phyloP scores from a whole-genome alignment of 164 flowering plant species.

The Warburgia ugandensis region DNA sequence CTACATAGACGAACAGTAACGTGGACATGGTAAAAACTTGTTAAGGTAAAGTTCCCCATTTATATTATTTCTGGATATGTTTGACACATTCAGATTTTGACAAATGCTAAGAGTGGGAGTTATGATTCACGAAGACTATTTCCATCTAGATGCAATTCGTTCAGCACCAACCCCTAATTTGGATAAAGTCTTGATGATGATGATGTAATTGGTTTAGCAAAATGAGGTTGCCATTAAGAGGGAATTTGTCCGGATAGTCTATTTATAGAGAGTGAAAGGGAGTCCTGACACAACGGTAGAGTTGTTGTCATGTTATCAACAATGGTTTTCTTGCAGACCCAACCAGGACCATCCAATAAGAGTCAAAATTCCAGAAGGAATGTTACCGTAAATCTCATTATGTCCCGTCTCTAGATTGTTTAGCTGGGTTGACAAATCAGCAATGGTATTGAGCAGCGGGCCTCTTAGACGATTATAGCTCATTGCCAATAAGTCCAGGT shows the following conservation, averaged over 20 bases:
- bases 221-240: background rate
- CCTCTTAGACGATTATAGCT: background rate
- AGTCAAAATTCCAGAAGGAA: background rate
- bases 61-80: background rate
- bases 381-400: background rate
- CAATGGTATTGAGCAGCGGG: background rate
- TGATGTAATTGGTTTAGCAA: no score
- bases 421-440: slow-evolving; percentile 1
- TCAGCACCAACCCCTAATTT: no score
- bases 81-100: background rate
- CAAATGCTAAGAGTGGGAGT: background rate
- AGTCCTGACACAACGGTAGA: no score
- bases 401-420: background rate
- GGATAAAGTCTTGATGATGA: no score
- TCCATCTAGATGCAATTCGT: background rate
- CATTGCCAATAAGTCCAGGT: background rate
- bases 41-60: slow-evolving; percentile 15
- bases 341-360: background rate
- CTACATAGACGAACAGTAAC: slow-evolving; percentile 22
- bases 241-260: slow-evolving; percentile 1
- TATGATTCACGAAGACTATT: background rate
- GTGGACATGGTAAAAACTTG: slow-evolving; percentile 20
- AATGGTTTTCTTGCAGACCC: background rate
- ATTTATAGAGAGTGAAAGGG: no score
- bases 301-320: no score